A percentile compares a stretch with the other conserved stretches of the same genome.
Evolutionary conservation across 495 filamentous ascomycete genomes (phyloP).

Genomic region (Glutinoglossum americanum): DNA sequence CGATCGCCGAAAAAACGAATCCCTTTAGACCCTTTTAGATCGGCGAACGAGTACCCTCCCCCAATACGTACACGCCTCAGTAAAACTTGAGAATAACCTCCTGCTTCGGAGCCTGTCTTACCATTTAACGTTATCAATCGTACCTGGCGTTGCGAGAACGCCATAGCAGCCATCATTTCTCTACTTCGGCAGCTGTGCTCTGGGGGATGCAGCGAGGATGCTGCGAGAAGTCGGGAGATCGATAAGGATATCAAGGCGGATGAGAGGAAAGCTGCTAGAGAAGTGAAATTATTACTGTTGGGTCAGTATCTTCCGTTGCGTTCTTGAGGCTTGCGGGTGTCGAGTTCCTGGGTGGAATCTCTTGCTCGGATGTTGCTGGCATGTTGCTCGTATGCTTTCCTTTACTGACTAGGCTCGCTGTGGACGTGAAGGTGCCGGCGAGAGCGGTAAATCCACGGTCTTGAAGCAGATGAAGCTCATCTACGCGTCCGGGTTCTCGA

Average conservation of each 20-base stretch:
- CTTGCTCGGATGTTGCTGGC: no score
- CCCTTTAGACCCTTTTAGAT: no score
- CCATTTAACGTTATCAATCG: no score
- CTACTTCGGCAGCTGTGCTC: conserved; percentile 34
- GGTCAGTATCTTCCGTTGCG: no score
- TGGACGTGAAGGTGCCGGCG: conserved; percentile 54
- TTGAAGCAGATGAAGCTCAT: conserved; percentile 99
- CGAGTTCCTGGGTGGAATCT: not conserved
- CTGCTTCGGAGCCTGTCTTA: no score
- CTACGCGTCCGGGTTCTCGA: conserved; percentile 81
- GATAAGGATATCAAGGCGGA: conserved; percentile 58
- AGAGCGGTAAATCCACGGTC: conserved; percentile 95
- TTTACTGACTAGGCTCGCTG: not conserved
- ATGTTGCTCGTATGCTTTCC: not conserved
- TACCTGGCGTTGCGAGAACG: no score
- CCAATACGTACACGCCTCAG: no score
- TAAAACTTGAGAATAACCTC: no score
- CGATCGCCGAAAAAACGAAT: no score
- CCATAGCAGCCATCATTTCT: not conserved
- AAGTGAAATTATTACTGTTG: conserved; percentile 67
- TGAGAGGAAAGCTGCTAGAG: conserved; percentile 56
- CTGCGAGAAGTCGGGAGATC: conserved; percentile 38
- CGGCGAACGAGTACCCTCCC: no score
- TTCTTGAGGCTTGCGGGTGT: not conserved
- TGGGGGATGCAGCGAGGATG: conserved; percentile 25